Conservation (phyloP, 1,284 basidiomycete species). For the Ustilago lituana region DNA sequence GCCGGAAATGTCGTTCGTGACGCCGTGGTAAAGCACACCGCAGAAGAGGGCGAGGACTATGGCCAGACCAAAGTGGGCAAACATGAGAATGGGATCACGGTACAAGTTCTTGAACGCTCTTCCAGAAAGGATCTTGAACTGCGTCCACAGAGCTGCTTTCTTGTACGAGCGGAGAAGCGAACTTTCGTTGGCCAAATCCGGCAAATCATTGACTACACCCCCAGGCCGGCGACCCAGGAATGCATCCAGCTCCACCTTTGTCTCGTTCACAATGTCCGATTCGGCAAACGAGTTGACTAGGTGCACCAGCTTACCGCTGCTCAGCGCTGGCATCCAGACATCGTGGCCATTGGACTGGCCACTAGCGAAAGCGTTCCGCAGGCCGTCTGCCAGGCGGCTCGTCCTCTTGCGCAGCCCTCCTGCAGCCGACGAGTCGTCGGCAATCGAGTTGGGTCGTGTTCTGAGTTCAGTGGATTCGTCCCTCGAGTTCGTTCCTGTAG, state of each 20-base stretch:
- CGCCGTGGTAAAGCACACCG: constrained; percentile 81
- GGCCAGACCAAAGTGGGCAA: constrained; percentile 87
- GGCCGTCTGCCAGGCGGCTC: constrained; percentile 75
- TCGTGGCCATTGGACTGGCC: constrained; percentile 70
- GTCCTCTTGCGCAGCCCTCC: constrained; percentile 71
- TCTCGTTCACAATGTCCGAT: constrained; percentile 76
- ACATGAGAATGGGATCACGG: constrained; percentile 88
- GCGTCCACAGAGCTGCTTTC: constrained; percentile 84
- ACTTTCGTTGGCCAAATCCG: constrained; percentile 65
- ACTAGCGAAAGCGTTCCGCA: constrained; percentile 69
- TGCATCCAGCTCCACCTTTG: constrained; percentile 75
- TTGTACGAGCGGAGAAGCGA: constrained; percentile 77
- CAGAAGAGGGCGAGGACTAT: constrained; percentile 85
- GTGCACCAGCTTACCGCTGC: constrained; percentile 72
- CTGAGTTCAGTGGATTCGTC: constrained; percentile 71
- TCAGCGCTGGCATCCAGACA: constrained; percentile 64
- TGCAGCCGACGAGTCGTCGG: constrained; percentile 69
- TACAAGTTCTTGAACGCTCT: constrained; percentile 95
- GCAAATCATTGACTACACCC: constrained; percentile 44
- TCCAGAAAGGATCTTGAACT: constrained; percentile 91
- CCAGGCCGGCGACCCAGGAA: constrained; percentile 36
- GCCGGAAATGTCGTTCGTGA: constrained; percentile 72
- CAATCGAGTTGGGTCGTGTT: constrained; percentile 71
- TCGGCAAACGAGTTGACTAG: constrained; percentile 78
- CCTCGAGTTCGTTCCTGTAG: constrained; percentile 30